Evolutionary conservation across 2,329 filamentous ascomycete genomes (phyloP).

Genomic region (Cladosporium colombiae): DNA sequence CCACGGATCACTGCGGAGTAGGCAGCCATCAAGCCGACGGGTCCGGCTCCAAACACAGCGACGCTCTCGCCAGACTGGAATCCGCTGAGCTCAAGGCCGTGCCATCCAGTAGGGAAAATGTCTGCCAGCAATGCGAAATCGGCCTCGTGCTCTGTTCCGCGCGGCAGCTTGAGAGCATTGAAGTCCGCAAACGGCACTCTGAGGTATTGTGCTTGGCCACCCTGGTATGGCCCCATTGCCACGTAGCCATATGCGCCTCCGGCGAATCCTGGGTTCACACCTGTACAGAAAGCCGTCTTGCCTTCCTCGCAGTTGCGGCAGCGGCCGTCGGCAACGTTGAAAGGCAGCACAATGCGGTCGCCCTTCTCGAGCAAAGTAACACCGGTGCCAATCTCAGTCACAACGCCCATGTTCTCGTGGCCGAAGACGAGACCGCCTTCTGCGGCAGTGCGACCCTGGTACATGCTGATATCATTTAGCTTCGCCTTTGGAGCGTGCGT

Average conservation of each 20-base stretch:
- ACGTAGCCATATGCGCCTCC: conserved; percentile 64
- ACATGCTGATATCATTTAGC: conserved; percentile 53
- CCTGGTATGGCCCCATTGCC: conserved; percentile 49
- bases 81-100: conserved; percentile 58
- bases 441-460: conserved; percentile 65
- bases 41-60: conserved; percentile 61
- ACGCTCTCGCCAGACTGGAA: conserved; percentile 64
- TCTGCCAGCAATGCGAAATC: conserved; percentile 59
- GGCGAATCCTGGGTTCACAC: conserved; percentile 59
- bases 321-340: conserved; percentile 65
- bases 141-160: conserved; percentile 61
- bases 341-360: conserved; percentile 65
- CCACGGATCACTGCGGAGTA: conserved; percentile 63
- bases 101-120: conserved; percentile 57
- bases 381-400: conserved; percentile 57
- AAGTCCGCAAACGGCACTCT: conserved; percentile 68
- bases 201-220: conserved; percentile 64
- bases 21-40: conserved; percentile 67
- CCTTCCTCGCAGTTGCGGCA: conserved; percentile 67
- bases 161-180: conserved; percentile 63
- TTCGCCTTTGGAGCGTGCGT: conserved; percentile 27
- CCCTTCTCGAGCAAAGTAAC: conserved; percentile 64
- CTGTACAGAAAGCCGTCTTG: conserved; percentile 65
- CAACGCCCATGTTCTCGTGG: conserved; percentile 49
- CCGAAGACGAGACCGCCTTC: conserved; percentile 63